phyloP scores from a whole-genome alignment of 2,329 filamentous ascomycete genomes.

The Escovopsis weberi region DNA sequence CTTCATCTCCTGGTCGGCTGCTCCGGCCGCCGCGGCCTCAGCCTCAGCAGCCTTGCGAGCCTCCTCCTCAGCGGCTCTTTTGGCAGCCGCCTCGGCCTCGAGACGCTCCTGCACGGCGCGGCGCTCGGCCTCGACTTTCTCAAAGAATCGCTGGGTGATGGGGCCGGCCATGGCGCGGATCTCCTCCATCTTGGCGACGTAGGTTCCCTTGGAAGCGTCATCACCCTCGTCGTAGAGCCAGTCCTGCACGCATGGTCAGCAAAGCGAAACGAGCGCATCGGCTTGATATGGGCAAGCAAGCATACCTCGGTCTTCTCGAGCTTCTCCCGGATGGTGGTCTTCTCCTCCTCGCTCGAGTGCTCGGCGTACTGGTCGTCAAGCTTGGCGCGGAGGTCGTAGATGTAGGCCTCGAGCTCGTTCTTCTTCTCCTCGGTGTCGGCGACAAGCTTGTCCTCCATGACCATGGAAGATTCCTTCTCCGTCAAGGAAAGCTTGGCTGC shows the following conservation, averaged over 20 bases:
- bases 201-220: constrained; percentile 84
- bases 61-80: constrained; percentile 48
- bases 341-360: constrained; percentile 84
- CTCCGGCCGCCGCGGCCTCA: constrained; percentile 32
- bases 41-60: constrained; percentile 37
- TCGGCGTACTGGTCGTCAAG: constrained; percentile 83
- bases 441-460: constrained; percentile 96
- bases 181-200: constrained; percentile 90
- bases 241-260: constrained; percentile 44
- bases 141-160: constrained; percentile 86
- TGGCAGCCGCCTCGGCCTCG: constrained; percentile 65
- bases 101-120: constrained; percentile 61
- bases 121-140: constrained; percentile 82
- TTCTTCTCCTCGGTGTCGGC: constrained; percentile 98
- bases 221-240: constrained; percentile 98
- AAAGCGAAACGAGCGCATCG: not conserved
- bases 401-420: constrained; percentile 96
- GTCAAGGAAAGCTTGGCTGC: constrained; percentile 48
- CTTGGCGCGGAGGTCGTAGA: constrained; percentile 94
- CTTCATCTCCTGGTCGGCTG: constrained; percentile 48
- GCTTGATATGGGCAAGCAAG: no score
- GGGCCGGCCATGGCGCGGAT: constrained; percentile 82
- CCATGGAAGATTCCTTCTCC: constrained; percentile 82
- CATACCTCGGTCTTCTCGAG: constrained; percentile 68
- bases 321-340: constrained; percentile 70